Percentiles rank a stretch among this genome's conserved stretches.
These are phyloP conservation scores for Scenedesmus sp. DNA, from an alignment of 163 green algal species.

Conservation along the genomic window DNA sequence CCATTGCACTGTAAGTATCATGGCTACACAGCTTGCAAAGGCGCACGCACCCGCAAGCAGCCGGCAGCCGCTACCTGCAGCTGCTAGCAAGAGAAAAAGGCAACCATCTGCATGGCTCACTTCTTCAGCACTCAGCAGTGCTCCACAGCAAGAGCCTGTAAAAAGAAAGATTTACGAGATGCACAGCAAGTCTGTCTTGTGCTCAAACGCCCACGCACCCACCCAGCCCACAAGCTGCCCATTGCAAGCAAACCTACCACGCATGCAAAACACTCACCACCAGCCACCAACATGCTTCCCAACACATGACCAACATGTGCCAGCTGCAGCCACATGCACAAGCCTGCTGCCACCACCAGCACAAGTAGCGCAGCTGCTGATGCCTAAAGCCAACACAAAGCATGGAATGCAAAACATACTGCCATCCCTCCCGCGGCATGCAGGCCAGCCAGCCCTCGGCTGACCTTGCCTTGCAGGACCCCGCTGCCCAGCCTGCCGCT, in stretches of 20 bases:
- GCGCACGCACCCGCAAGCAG: neutral
- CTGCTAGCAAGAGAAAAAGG: no score
- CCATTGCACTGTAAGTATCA: neutral
- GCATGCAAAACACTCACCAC: neutral
- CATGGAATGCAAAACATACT: neutral
- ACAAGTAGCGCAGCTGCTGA: neutral
- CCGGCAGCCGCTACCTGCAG: no score
- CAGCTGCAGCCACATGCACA: neutral
- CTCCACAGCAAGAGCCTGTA: neutral
- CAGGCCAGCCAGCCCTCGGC: neutral
- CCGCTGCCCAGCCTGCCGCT: neutral
- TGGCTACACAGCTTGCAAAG: neutral
- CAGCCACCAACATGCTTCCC: neutral
- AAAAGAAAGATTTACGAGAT: no score
- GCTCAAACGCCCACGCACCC: neutral
- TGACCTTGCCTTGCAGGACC: neutral
- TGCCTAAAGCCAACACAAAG: neutral
- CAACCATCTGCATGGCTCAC: neutral
- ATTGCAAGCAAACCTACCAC: neutral
- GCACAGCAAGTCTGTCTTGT: no score
- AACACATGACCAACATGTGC: neutral
- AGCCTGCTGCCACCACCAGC: neutral
- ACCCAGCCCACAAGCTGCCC: neutral
- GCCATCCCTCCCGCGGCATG: no score
- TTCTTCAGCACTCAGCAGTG: neutral